phyloP scores from a whole-genome alignment of 306 rosid genomes.

The Medicago ruthenica region DNA sequence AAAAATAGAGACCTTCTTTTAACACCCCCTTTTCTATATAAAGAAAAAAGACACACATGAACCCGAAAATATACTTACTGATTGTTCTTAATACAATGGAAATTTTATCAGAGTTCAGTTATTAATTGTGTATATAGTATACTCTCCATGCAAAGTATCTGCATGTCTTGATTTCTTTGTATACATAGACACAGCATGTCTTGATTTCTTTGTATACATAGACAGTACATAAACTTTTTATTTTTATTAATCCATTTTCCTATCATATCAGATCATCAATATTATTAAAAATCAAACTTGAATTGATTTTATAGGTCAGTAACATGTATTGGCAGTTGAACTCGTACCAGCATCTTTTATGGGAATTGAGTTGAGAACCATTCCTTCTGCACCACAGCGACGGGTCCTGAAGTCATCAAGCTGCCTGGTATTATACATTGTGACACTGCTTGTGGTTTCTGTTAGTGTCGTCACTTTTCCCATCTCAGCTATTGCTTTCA shows the following conservation, averaged over 20 bases:
- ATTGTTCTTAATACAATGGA: neutral
- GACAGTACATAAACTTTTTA: constrained; percentile 28
- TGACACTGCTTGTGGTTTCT: constrained; percentile 37
- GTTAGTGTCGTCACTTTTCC: constrained; percentile 43
- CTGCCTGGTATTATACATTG: constrained; percentile 37
- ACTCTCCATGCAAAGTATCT: constrained; percentile 30
- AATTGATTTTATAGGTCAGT: constrained; percentile 43
- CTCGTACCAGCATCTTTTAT: constrained; percentile 49
- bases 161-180: constrained; percentile 22
- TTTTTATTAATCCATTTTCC: constrained; percentile 14
- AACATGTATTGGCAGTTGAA: constrained; percentile 58
- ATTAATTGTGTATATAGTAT: constrained; percentile 16
- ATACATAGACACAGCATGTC: constrained; percentile 22
- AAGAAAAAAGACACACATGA: too few species aligned
- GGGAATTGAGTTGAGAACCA: constrained; percentile 52
- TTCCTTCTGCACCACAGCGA: constrained; percentile 56
- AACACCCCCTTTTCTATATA: too few species aligned
- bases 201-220: constrained; percentile 35
- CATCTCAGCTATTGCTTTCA: constrained; percentile 64
- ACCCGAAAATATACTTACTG: neutral
- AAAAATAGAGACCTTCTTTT: too few species aligned
- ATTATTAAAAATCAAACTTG: constrained; percentile 25
- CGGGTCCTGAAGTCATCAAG: constrained; percentile 44
- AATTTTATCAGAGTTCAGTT: constrained; percentile 17
- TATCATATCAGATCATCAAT: constrained; percentile 35